A percentile compares a stretch with the other conserved stretches of the same genome.
Evolutionary conservation across 352 stramenopile genomes (phyloP).

Genomic region (Pythium utonaiense): DNA sequence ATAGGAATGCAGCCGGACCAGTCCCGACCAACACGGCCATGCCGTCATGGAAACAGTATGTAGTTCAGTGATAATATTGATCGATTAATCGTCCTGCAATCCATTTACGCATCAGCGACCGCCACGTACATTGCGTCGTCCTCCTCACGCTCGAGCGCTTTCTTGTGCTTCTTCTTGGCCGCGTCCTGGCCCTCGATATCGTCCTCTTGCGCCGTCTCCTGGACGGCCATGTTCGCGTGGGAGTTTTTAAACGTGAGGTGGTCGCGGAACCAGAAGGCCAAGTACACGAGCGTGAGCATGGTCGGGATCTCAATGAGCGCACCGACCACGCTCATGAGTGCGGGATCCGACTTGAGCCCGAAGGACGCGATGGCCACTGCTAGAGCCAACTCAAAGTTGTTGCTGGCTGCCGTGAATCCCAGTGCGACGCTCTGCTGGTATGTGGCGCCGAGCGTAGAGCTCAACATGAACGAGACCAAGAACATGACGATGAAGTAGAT

Average conservation of each 20-base stretch:
- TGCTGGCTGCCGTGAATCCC: slow-evolving; percentile 80
- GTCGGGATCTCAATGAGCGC: slow-evolving; percentile 75
- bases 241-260: slow-evolving; percentile 11
- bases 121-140: slow-evolving; percentile 15
- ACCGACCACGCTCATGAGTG: slow-evolving; percentile 67
- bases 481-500: slow-evolving; percentile 71
- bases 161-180: neutral
- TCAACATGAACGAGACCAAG: slow-evolving; percentile 39
- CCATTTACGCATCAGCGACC: slow-evolving; percentile 7
- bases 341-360: slow-evolving; percentile 63
- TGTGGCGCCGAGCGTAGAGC: slow-evolving; percentile 28
- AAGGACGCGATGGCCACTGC: slow-evolving; percentile 68
- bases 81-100: too few species aligned
- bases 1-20: too few species aligned
- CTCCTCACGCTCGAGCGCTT: neutral
- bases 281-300: slow-evolving; percentile 56
- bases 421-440: slow-evolving; percentile 49
- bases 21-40: too few species aligned
- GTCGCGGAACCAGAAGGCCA: slow-evolving; percentile 16
- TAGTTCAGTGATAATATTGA: too few species aligned
- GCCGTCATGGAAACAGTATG: too few species aligned
- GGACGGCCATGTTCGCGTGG: neutral
- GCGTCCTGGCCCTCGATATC: neutral
- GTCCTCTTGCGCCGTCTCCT: neutral
- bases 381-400: slow-evolving; percentile 83